A percentile compares a stretch with the other conserved stretches of the same genome.
Conservation (phyloP, 345 rosid genomes). For the Eucalyptus viminalis region DNA sequence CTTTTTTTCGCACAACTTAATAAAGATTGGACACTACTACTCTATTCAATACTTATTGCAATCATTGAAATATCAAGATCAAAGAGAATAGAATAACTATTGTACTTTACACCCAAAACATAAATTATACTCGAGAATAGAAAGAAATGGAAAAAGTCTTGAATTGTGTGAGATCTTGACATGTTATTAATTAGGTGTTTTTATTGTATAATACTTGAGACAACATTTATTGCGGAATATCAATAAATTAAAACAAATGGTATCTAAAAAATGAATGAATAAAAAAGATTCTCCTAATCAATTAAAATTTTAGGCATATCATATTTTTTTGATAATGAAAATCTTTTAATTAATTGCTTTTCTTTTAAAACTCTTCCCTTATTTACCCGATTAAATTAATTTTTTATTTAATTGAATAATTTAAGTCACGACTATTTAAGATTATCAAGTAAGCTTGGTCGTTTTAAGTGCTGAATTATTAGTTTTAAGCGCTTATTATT, state of each 20-base stretch:
- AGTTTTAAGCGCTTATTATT: background rate
- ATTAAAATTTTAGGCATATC: background rate
- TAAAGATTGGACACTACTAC: background rate
- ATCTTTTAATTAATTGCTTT: too few relatives aligned
- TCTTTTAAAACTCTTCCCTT: background rate
- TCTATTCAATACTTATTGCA: background rate
- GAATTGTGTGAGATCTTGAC: background rate
- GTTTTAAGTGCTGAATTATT: background rate
- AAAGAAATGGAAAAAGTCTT: background rate
- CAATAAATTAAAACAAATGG: too few relatives aligned
- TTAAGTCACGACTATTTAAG: background rate
- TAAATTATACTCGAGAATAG: background rate
- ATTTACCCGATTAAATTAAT: background rate
- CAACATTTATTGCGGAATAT: too few relatives aligned
- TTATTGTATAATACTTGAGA: background rate
- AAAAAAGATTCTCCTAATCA: background rate
- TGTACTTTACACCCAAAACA: background rate
- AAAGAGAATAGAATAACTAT: accelerated
- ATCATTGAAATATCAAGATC: background rate
- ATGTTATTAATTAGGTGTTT: background rate
- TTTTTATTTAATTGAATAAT: background rate
- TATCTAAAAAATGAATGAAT: background rate
- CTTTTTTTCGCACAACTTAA: background rate
- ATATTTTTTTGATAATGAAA: background rate
- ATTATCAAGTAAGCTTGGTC: background rate